phyloP scores from a whole-genome alignment of 805 yeast genomes.

The Zygotorulaspora chibaensis region DNA sequence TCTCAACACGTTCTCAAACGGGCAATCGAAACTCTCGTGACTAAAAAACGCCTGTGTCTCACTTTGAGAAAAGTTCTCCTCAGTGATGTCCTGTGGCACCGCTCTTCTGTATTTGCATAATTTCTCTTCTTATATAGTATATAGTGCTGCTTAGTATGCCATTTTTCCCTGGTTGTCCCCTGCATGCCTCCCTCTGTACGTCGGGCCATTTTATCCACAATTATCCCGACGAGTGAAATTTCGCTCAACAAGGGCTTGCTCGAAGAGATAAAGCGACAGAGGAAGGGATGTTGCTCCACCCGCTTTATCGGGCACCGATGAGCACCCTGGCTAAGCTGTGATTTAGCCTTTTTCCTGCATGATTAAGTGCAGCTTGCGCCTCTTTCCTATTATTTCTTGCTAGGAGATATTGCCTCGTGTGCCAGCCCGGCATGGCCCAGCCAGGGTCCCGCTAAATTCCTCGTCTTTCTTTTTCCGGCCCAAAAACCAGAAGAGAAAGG shows the following conservation, averaged over 20 bases:
- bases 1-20: background rate
- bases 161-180: background rate
- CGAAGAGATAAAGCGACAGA: too few relatives aligned
- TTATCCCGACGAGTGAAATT: background rate
- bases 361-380: too few relatives aligned
- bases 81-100: background rate
- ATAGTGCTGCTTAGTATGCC: background rate
- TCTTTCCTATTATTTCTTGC: too few relatives aligned
- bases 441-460: too few relatives aligned
- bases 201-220: background rate
- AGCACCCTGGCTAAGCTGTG: too few relatives aligned
- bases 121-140: background rate
- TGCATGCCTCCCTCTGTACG: conserved; percentile 1
- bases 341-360: too few relatives aligned
- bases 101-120: background rate
- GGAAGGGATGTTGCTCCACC: too few relatives aligned
- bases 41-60: background rate
- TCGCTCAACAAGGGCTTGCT: background rate
- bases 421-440: too few relatives aligned
- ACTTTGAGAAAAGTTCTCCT: background rate
- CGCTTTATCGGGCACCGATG: too few relatives aligned
- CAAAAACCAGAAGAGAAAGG: background rate
- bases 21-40: background rate
- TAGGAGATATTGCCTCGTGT: too few relatives aligned
- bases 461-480: too few relatives aligned